Conservation (phyloP, 805 yeast species). For the Kuraishia hungarica region DNA sequence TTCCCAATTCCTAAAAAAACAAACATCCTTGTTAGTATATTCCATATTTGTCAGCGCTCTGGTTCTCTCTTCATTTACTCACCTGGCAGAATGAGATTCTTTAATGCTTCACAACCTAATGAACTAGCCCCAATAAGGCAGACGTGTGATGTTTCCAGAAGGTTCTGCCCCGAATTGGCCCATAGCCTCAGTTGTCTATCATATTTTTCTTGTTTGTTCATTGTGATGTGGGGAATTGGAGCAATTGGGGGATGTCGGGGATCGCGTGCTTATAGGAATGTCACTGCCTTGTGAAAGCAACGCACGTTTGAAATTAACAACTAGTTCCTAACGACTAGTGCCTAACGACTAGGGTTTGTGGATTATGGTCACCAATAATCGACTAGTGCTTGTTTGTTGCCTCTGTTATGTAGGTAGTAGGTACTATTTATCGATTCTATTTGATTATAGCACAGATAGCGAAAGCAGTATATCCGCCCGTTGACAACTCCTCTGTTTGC, state of each 20-base stretch:
- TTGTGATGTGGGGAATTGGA: too few species aligned
- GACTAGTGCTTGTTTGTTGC: too few species aligned
- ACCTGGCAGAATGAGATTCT: constrained; percentile 73
- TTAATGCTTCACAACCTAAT: constrained; percentile 59
- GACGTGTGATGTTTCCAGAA: constrained; percentile 47
- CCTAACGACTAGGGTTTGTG: too few species aligned
- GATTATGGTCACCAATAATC: too few species aligned
- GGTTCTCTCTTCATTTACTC: constrained; percentile 3
- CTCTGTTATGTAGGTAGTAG: too few species aligned
- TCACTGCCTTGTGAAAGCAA: not conserved
- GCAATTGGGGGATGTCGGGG: too few species aligned
- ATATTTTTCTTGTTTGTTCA: constrained; percentile 28
- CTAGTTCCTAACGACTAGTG: too few species aligned
- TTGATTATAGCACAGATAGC: too few species aligned
- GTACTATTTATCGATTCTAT: too few species aligned
- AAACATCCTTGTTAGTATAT: not conserved
- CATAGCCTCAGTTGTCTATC: constrained; percentile 87
- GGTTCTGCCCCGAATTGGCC: constrained; percentile 69
- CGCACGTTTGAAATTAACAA: too few species aligned
- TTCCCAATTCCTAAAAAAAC: constrained; percentile 45
- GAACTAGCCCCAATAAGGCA: constrained; percentile 52
- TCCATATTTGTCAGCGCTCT: not conserved
- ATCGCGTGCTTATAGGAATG: not conserved
- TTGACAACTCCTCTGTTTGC: too few species aligned
- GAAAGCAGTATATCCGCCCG: too few species aligned